Percentiles rank a stretch among this genome's conserved stretches.
Evolutionary conservation across 495 filamentous ascomycete genomes (phyloP).

Genomic region (Paragyromitra xinjiangensis): DNA sequence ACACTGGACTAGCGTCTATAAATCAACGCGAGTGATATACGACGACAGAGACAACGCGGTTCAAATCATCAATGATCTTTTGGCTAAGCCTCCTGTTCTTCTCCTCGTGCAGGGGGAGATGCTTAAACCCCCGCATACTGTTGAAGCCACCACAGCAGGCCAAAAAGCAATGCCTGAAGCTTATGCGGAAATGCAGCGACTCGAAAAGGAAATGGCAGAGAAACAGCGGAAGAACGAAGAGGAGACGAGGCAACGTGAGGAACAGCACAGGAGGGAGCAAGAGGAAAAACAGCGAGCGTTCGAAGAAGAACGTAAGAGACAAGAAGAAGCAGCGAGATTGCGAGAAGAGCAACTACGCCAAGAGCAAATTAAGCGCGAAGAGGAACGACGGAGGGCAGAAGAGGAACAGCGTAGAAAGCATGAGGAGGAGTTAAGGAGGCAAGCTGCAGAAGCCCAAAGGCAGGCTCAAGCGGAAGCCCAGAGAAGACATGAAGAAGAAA

Average conservation of each 20-base stretch:
- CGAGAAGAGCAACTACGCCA: background rate
- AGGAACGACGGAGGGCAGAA: background rate
- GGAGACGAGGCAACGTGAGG: conserved; percentile 5
- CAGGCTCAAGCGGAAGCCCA: conserved; percentile 30
- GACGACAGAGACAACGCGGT: conserved; percentile 25
- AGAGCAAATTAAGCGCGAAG: conserved; percentile 1
- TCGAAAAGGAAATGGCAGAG: conserved; percentile 10
- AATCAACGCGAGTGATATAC: conserved; percentile 23
- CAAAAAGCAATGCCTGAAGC: conserved; percentile 31
- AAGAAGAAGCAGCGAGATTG: background rate
- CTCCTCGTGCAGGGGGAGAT: conserved; percentile 34
- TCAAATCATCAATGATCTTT: conserved; percentile 33
- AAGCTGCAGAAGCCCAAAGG: conserved; percentile 42
- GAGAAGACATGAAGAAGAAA: conserved; percentile 24
- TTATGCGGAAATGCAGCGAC: conserved; percentile 15
- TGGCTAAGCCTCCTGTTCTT: conserved; percentile 8
- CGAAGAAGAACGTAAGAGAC: conserved; percentile 12
- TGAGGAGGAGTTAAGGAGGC: conserved; percentile 1
- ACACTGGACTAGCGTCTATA: conserved; percentile 30
- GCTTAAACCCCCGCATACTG: conserved; percentile 25
- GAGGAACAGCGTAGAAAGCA: conserved; percentile 1
- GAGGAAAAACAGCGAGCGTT: conserved; percentile 12
- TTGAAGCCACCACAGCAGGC: conserved; percentile 38
- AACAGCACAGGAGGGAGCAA: conserved; percentile 3
- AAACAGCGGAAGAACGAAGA: conserved; percentile 7